These are phyloP conservation scores for Gamarada debralockiae DNA, from an alignment of 495 filamentous ascomycete genomes.

Conservation along the genomic window DNA sequence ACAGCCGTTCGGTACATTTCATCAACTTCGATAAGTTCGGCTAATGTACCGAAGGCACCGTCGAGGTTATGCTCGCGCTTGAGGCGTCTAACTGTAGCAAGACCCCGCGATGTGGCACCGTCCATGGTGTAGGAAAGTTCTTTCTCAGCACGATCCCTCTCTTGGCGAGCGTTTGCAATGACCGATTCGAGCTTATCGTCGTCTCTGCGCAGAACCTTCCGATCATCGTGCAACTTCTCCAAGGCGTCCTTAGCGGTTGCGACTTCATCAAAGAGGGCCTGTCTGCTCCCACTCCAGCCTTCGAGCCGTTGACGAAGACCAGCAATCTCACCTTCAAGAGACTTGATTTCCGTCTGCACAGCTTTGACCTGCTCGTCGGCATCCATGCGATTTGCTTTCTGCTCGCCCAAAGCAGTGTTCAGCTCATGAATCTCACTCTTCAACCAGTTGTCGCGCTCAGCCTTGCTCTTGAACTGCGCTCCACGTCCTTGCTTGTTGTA, in stretches of 20 bases:
- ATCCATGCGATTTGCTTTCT: constrained; percentile 77
- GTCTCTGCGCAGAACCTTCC: constrained; percentile 88
- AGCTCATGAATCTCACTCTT: constrained; percentile 78
- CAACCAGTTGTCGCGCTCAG: constrained; percentile 81
- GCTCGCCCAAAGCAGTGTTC: constrained; percentile 66
- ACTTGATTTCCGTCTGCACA: constrained; percentile 64
- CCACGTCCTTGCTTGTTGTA: constrained; percentile 95
- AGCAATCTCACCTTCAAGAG: constrained; percentile 68
- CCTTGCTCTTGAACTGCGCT: constrained; percentile 81
- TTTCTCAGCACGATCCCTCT: constrained; percentile 72
- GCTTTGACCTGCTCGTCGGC: constrained; percentile 80
- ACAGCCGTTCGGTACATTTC: constrained; percentile 87
- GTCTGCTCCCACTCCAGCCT: constrained; percentile 69
- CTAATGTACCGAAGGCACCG: constrained; percentile 90
- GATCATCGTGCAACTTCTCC: constrained; percentile 77
- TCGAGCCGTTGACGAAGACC: constrained; percentile 70
- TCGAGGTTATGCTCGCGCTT: constrained; percentile 71
- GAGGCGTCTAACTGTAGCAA: constrained; percentile 75
- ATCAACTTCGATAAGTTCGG: constrained; percentile 80
- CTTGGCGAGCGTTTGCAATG: constrained; percentile 66
- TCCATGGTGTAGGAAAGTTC: constrained; percentile 85
- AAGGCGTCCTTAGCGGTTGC: constrained; percentile 75
- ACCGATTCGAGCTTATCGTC: constrained; percentile 80
- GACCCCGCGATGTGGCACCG: constrained; percentile 74
- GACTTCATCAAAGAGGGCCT: constrained; percentile 65